These are phyloP conservation scores for Candida gorgasii DNA, from an alignment of 805 yeast species.

Conservation along the genomic window DNA sequence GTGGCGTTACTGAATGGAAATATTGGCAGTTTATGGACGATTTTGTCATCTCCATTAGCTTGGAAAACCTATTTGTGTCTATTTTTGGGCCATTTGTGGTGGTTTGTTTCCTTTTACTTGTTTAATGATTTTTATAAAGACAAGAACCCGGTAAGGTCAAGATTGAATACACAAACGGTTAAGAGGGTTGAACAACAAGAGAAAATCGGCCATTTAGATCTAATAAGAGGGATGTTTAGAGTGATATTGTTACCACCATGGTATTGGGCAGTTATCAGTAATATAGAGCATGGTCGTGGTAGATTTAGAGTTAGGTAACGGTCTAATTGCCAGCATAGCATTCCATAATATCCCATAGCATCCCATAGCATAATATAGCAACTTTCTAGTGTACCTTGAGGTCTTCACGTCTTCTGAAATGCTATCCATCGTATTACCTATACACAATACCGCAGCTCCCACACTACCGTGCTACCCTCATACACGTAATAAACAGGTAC, in stretches of 20 bases:
- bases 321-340: not conserved
- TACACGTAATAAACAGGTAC: no score
- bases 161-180: constrained; percentile 15
- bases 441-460: no score
- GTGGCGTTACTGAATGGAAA: constrained; percentile 11
- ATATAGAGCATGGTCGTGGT: constrained; percentile 14
- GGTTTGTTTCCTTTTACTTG: constrained; percentile 24
- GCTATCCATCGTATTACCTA: no score
- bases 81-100: constrained; percentile 33
- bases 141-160: constrained; percentile 16
- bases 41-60: constrained; percentile 14
- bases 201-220: constrained; percentile 10
- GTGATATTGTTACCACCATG: constrained; percentile 32
- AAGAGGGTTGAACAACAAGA: constrained; percentile 13
- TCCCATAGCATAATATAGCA: no score
- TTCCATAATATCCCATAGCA: no score
- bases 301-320: not conserved
- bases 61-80: constrained; percentile 19
- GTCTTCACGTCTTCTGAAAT: no score
- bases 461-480: no score
- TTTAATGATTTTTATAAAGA: constrained; percentile 18
- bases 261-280: constrained; percentile 29
- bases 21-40: constrained; percentile 2
- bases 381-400: no score
- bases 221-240: constrained; percentile 13